Base-by-base conservation (phyloP, 441 rosid genomes). In the Populus hybrid region DNA sequence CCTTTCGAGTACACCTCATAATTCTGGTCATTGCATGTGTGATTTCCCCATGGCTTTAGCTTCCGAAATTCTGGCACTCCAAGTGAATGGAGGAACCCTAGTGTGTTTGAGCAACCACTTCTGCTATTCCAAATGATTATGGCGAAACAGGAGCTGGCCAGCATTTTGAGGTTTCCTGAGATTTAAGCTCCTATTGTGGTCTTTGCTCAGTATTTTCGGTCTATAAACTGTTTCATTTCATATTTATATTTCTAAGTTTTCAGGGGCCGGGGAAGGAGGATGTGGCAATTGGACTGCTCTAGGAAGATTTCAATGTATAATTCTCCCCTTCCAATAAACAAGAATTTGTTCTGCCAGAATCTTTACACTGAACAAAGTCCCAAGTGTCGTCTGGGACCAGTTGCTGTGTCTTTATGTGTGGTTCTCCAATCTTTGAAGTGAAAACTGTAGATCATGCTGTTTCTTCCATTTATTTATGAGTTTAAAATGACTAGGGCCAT, bases 1-100 rank as follows among this genome's bases (percentile, higher is more conserved):
- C 88, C 97, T 34, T 95, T 95, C 10, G 99, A 95, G 82, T 95
- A 90, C 85, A 78, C 90, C 9, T 76, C 92, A 19, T 90, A 81
- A 86, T 86, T 75, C 10, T 9, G 65, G 75, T 82, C 63, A 2
- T n/a, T 34, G 72, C 57, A 46, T 14, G 18, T 46, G 57, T 21
- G 72, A 66, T 66, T 61, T 50, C 53, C 14, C 18, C 30, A 69
- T 53, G 75, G 36, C 65, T n/a, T n/a, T 63, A 21, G 10, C 30
- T 69, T 46, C 21, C 10, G 53, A 73, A 64, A 28, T 28, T 46
- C 57, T 71, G 40, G 70, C n/a, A 72, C 69, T 76, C 14, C 4
- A 2, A 24, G 26, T 16, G 6, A 26, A 57, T 38, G 34, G 73
- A 77, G 74, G 40, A 72, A 76, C 9, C 9, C 32, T 32, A 59